Base-by-base conservation (phyloP, 129 eudicot genomes). In the Flaveria robusta region DNA sequence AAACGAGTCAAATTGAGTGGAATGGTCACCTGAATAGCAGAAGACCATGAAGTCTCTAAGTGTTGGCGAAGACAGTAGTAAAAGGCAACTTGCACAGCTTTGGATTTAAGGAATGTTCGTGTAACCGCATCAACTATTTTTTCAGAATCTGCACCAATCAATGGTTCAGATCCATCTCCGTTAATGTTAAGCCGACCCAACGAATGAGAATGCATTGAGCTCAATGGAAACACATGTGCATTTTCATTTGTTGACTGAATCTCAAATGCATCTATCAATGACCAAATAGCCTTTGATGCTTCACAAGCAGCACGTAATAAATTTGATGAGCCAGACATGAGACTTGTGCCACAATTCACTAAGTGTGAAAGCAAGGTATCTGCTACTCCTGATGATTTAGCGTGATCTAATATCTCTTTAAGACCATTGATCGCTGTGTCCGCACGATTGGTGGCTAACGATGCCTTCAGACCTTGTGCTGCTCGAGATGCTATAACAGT, bases 271-370 rank as follows among this genome's bases (percentile, higher is more conserved):
- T 91, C 92, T 43, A 87, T 77, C 46, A 94, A 72, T 58, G 84
- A 91, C 96, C 98, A 94, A 75, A 91, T 81, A 29, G 91, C 88
- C 88, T 88, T 88, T 80, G 91, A 88, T 5, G 91, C 88, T 86
- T 94, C 98, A 60, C 86, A 88, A 79, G 98, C 96, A 82, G 88
- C 93, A 72, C 91, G 85, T 66, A 84, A 70, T 65, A 91, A 62
- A 83, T 77, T 74, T 41, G 93, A 83, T 31, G 93, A 93, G 42
- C 97, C 90, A 58, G 98, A 90, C 81, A 89, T 86, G 78, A 86
- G 87, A 73, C 98, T 85, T 80, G 91, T 82, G 1, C 98, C 97
- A 29, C 86, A 86, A 64, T 88, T 81, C 24, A 85, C 92, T 76
- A 93, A 74, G 84, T 87, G 73, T 75, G 83, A 77, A 77, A 87